phyloP scores from a whole-genome alignment of 306 rosid genomes.

The Hippophae gyantsensis region DNA sequence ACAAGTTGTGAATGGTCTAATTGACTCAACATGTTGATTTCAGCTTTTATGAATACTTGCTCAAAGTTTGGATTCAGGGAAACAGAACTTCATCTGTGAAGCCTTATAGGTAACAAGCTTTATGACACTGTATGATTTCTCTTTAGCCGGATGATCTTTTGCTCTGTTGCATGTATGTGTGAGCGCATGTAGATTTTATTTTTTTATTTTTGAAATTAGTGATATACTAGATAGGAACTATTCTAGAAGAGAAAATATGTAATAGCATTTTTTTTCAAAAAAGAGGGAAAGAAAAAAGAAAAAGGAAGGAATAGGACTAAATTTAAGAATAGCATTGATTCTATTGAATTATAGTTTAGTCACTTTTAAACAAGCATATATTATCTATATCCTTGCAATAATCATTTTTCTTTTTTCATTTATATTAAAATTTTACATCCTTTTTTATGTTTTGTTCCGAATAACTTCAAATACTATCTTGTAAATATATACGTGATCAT shows the following conservation, averaged over 20 bases:
- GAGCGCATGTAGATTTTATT: too few species aligned
- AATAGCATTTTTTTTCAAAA: too few species aligned
- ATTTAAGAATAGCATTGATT: too few species aligned
- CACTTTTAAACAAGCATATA: too few species aligned
- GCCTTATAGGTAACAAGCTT: conserved; percentile 62
- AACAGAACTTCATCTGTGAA: conserved; percentile 72
- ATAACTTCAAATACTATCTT: not conserved
- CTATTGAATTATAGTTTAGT: too few species aligned
- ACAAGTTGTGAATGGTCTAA: conserved; percentile 1
- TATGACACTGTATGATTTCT: not conserved
- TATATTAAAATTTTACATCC: too few species aligned
- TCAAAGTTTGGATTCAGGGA: conserved; percentile 95
- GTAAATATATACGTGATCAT: not conserved
- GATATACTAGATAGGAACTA: too few species aligned
- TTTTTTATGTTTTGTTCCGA: not conserved
- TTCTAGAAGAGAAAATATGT: too few species aligned
- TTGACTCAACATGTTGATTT: conserved; percentile 27
- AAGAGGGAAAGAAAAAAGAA: too few species aligned
- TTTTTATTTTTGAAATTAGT: too few species aligned
- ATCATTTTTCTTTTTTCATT: not conserved
- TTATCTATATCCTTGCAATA: too few species aligned
- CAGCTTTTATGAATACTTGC: conserved; percentile 98
- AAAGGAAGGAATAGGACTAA: too few species aligned
- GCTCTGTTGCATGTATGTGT: not conserved
- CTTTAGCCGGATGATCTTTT: not conserved